Evolutionary conservation across 192 early-diverging fungal species (phyloP).

Genomic region (Entomortierella chlamydospora): DNA sequence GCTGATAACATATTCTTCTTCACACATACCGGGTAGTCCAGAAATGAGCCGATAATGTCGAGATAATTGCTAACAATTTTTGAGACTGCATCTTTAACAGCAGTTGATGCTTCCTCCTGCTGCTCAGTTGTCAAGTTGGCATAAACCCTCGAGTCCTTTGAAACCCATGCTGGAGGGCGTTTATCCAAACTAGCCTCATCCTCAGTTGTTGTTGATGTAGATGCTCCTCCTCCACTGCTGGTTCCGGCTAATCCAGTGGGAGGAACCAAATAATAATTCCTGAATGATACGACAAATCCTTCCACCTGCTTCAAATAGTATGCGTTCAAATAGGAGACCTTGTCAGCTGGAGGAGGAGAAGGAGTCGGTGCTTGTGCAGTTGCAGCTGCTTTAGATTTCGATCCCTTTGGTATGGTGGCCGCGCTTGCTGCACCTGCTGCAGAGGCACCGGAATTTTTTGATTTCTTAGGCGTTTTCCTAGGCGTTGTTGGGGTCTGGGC

Average conservation of each 20-base stretch:
- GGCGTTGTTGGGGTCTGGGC: conserved; percentile 17
- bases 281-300: conserved; percentile 60
- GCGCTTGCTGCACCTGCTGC: not conserved
- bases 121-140: conserved; percentile 40
- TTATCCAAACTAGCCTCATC: not conserved
- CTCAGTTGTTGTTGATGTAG: conserved; percentile 2
- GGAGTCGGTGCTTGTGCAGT: not conserved
- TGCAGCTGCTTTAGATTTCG: not conserved
- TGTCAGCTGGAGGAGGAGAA: conserved; percentile 9
- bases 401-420: not conserved
- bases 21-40: conserved; percentile 61
- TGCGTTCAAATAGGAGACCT: conserved; percentile 52
- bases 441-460: not conserved
- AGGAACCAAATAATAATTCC: conserved; percentile 55
- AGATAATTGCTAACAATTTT: conserved; percentile 60
- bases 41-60: conserved; percentile 49
- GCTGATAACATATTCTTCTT: not conserved
- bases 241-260: conserved; percentile 8
- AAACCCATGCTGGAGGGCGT: conserved; percentile 21
- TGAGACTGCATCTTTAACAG: conserved; percentile 53
- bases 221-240: conserved; percentile 1
- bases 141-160: conserved; percentile 35
- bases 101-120: conserved; percentile 32
- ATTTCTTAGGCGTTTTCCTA: conserved; percentile 18
- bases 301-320: conserved; percentile 59